These are phyloP conservation scores for Zygosaccharomyces sapae DNA, from an alignment of 1,139 yeast species.

Conservation along the genomic window DNA sequence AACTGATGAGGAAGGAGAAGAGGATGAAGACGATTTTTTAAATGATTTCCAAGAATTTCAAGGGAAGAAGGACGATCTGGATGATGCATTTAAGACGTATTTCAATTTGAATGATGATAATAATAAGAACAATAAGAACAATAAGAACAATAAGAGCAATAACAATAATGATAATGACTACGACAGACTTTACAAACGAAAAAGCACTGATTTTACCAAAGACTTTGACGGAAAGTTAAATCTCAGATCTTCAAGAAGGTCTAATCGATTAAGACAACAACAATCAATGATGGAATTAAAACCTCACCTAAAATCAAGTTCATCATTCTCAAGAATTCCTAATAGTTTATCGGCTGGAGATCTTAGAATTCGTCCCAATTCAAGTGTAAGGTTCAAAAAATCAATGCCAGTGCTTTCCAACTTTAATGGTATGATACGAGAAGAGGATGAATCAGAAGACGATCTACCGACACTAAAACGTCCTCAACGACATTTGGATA, in stretches of 20 bases:
- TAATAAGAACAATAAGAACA: background rate
- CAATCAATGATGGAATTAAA: conserved; percentile 32
- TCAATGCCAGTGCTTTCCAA: conserved; percentile 30
- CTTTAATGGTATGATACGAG: conserved; percentile 19
- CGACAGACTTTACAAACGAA: conserved; percentile 9
- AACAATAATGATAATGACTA: conserved; percentile 5
- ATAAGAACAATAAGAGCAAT: conserved; percentile 8
- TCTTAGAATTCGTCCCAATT: conserved; percentile 20
- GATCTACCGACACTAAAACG: conserved; percentile 7
- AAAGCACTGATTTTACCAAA: background rate
- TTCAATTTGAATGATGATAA: conserved; percentile 13
- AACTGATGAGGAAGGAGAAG: conserved; percentile 23
- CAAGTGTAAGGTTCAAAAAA: conserved; percentile 26
- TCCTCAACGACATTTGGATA: conserved; percentile 40
- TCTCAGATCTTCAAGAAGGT: conserved; percentile 11
- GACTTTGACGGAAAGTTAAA: conserved; percentile 17
- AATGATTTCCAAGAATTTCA: conserved; percentile 33
- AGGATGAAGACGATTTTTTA: conserved; percentile 25
- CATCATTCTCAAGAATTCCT: conserved; percentile 15
- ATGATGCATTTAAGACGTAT: conserved; percentile 26
- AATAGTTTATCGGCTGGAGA: conserved; percentile 30
- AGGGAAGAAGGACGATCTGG: conserved; percentile 25
- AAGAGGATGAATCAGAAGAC: conserved; percentile 18
- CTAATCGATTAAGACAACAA: conserved; percentile 25
- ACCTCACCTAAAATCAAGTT: conserved; percentile 8